Evolutionary conservation across 1,284 basidiomycete species (phyloP).

Genomic region (Xerocomus alliaceus): DNA sequence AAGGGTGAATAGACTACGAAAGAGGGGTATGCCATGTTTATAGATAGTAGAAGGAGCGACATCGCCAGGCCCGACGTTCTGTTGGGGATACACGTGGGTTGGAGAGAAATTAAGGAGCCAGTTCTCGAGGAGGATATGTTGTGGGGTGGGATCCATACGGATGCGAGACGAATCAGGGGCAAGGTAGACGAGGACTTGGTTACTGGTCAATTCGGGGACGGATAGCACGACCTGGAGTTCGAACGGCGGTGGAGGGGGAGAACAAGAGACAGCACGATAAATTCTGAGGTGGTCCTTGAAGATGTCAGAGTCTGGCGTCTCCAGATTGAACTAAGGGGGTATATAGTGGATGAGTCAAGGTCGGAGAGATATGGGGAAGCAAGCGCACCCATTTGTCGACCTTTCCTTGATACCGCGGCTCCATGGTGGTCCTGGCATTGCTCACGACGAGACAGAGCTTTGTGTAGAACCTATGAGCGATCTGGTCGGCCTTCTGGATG

Average conservation of each 20-base stretch:
- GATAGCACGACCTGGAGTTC: slow-evolving; percentile 72
- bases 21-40: slow-evolving; percentile 81
- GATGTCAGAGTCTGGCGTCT: slow-evolving; percentile 70
- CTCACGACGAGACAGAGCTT: slow-evolving; percentile 77
- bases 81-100: slow-evolving; percentile 24
- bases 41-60: slow-evolving; percentile 77
- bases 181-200: slow-evolving; percentile 73
- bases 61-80: slow-evolving; percentile 50
- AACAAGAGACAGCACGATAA: slow-evolving; percentile 64
- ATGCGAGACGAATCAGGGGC: slow-evolving; percentile 63
- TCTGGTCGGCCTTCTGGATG: slow-evolving; percentile 79
- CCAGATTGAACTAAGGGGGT: slow-evolving; percentile 72
- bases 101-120: slow-evolving; percentile 65
- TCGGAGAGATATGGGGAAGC: neutral
- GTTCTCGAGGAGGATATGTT: slow-evolving; percentile 74
- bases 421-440: slow-evolving; percentile 67
- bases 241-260: slow-evolving; percentile 52
- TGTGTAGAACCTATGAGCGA: slow-evolving; percentile 78
- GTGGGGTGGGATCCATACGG: slow-evolving; percentile 70
- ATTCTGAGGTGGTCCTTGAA: slow-evolving; percentile 67
- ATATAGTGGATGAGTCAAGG: neutral
- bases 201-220: slow-evolving; percentile 68
- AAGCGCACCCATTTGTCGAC: slow-evolving; percentile 78
- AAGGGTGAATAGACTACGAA: slow-evolving; percentile 75
- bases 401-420: slow-evolving; percentile 53